A percentile compares a stretch with the other conserved stretches of the same genome.
phyloP scores from a whole-genome alignment of 495 filamentous ascomycete genomes.

The Melanomma pulvis-pyrius region DNA sequence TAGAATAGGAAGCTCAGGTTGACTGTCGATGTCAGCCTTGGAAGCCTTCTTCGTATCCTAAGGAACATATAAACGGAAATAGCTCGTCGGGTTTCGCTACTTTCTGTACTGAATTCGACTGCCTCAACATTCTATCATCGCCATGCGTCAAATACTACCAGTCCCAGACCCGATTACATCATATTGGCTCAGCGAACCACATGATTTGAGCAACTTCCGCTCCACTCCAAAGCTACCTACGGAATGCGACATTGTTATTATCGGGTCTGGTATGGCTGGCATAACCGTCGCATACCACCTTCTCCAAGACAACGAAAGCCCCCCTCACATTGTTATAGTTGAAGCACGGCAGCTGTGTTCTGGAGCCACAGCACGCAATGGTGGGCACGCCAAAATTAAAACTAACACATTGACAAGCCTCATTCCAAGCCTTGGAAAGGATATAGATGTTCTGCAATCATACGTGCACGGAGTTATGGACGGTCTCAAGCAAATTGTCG shows the following conservation, averaged over 20 bases:
- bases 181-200: constrained; percentile 71
- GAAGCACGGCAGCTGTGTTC: constrained; percentile 61
- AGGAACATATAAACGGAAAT: no score
- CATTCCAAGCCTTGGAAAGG: background rate
- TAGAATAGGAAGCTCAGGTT: no score
- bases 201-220: constrained; percentile 57
- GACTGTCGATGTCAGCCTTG: no score
- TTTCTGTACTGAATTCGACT: no score
- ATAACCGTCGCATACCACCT: constrained; percentile 62
- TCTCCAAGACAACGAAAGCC: constrained; percentile 39
- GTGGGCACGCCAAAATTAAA: constrained; percentile 65
- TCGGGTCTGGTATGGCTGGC: constrained; percentile 73
- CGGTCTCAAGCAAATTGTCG: constrained; percentile 47
- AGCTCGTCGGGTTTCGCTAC: no score
- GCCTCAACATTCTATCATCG: no score
- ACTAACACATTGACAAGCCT: constrained; percentile 54
- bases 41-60: no score
- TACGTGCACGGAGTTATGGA: constrained; percentile 12
- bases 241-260: constrained; percentile 62
- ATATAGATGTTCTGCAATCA: background rate
- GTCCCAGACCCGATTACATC: constrained; percentile 60
- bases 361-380: constrained; percentile 64
- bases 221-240: constrained; percentile 53
- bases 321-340: constrained; percentile 53
- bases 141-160: constrained; percentile 28